Evolutionary conservation across 1,284 basidiomycete species (phyloP), one percentile per base, ranked within the genome.

Genomic region (Papiliotrema laurentii): DNA sequence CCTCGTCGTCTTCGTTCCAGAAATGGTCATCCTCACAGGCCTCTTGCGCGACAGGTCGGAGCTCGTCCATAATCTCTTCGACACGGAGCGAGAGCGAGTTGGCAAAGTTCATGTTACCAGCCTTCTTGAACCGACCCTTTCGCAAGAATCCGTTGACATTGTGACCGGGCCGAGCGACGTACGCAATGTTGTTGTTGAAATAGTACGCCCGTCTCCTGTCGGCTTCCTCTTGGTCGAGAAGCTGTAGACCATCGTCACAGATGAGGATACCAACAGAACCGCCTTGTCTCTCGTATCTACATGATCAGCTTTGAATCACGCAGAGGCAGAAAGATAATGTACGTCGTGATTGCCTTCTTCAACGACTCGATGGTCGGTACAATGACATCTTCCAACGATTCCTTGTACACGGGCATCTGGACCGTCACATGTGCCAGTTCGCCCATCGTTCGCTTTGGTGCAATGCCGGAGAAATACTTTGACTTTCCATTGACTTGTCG

Each of bases 51-150:
- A 67, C 66, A 41, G 75, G 73, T 44, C 76, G 71, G 5, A 76
- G 64, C 19, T 68, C 68, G 45, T 74, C 72, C 69, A 91, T 80
- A 59, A 87, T 81, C 64, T 82, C 81, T 71, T 92, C 88, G 60
- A 87, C 78, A 53, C 81, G 80, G 34, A 89, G 73, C 16, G 84
- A 86, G 5, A 90, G 76, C 38, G 77, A 76, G 28, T 87, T 80
- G 2, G 80, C 86, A 67, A 87, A 89, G 72, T 92, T 92, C 85
- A 91, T 87, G 72, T 92, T 91, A 49, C 59, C 49, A 25, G 56
- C 63, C 74, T 91, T 91, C 78, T 91, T 90, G 78, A 90, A 91
- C 31, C 86, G 82, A 50, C 89, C 89, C 11, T 86, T 85, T 47
- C 89, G 85, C 49, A 81, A 80, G 76, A 82, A 91, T 0, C 86